A percentile compares a stretch with the other conserved stretches of the same genome.
phyloP scores from a whole-genome alignment of 306 rosid species.

The Gynostemma pentaphyllum region DNA sequence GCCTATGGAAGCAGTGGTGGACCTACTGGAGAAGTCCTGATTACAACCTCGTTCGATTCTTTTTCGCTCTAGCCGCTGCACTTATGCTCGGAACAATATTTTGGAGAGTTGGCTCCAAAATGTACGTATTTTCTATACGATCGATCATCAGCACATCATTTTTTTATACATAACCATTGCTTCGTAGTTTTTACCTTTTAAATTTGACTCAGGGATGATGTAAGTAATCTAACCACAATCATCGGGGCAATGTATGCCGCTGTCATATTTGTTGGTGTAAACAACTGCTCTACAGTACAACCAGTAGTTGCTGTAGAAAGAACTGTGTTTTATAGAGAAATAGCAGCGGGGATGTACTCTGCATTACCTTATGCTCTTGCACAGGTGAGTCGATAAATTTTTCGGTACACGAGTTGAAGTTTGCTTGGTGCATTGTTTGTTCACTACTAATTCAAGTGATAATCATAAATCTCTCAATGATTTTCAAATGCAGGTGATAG shows the following conservation, averaged over 20 bases:
- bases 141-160: neutral
- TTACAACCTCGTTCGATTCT: constrained; percentile 39
- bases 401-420: neutral
- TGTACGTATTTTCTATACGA: neutral
- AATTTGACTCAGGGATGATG: neutral
- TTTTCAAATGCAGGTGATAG: constrained; percentile 14
- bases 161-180: neutral
- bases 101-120: constrained; percentile 23
- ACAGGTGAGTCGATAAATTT: constrained; percentile 38
- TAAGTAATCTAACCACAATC: neutral
- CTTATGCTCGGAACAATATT: constrained; percentile 43
- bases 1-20: constrained; percentile 59
- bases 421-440: neutral
- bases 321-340: constrained; percentile 45
- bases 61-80: constrained; percentile 23
- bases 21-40: constrained; percentile 74
- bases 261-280: constrained; percentile 34
- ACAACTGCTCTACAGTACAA: constrained; percentile 44
- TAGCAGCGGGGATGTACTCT: constrained; percentile 59
- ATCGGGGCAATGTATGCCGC: constrained; percentile 48
- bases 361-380: constrained; percentile 56
- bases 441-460: neutral
- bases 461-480: neutral
- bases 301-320: constrained; percentile 45
- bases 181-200: neutral